Evolutionary conservation across 2,329 filamentous ascomycete genomes (phyloP).

Genomic region (Allantophomopsis lycopodina): DNA sequence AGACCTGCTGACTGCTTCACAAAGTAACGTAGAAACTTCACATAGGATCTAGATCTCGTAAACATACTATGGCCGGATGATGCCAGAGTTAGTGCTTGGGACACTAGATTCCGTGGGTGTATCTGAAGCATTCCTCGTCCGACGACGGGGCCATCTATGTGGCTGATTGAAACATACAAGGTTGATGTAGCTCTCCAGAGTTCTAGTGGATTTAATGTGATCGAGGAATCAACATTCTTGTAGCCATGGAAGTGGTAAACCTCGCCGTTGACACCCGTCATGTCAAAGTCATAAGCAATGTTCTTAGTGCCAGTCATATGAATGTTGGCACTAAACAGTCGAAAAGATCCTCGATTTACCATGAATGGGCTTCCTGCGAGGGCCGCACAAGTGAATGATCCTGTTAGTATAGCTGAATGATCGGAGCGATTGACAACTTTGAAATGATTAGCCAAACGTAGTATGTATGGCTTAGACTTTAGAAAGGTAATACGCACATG

Average conservation of each 20-base stretch:
- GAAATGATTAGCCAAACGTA: constrained; percentile 26
- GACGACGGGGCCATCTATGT: constrained; percentile 21
- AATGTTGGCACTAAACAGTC: constrained; percentile 38
- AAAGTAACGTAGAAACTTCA: constrained; percentile 41
- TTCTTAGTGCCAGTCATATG: constrained; percentile 42
- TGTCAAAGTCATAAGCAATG: constrained; percentile 46
- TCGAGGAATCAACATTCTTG: constrained; percentile 47
- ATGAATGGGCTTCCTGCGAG: constrained; percentile 44
- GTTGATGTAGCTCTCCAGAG: constrained; percentile 51
- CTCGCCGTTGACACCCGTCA: constrained; percentile 37
- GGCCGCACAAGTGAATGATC: constrained; percentile 41
- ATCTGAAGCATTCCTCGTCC: constrained; percentile 47
- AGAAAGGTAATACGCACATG: constrained; percentile 13
- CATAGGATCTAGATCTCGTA: constrained; percentile 27
- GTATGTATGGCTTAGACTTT: neutral
- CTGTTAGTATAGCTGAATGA: constrained; percentile 39
- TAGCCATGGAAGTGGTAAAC: constrained; percentile 45
- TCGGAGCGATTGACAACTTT: constrained; percentile 13
- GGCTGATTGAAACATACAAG: constrained; percentile 42
- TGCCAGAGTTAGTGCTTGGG: constrained; percentile 37
- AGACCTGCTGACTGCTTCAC: constrained; percentile 35
- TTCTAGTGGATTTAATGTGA: constrained; percentile 36
- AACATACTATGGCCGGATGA: constrained; percentile 32
- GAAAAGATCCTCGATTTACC: constrained; percentile 41
- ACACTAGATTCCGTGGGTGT: constrained; percentile 33